Conservation (phyloP, 1,139 yeast species). For the Scheffersomyces parashehatae region DNA sequence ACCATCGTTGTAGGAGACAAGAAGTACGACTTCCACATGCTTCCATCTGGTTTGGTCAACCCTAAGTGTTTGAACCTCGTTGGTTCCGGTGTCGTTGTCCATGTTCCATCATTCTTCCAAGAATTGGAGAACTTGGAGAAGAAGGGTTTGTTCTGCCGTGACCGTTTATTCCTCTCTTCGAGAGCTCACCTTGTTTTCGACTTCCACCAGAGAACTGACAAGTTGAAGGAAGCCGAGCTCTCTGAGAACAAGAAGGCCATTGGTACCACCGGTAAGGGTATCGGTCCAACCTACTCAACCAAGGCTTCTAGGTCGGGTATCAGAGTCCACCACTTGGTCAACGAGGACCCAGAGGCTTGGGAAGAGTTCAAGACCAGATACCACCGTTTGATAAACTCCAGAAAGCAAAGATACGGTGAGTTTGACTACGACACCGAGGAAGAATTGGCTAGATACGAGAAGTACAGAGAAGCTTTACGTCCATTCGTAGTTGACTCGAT, state of each 20-base stretch:
- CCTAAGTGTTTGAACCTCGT: constrained; percentile 85
- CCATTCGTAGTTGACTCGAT: constrained; percentile 96
- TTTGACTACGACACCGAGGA: constrained; percentile 84
- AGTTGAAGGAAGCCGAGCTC: constrained; percentile 89
- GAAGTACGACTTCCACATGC: constrained; percentile 97
- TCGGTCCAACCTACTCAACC: constrained; percentile 97
- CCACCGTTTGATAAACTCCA: constrained; percentile 72
- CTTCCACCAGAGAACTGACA: constrained; percentile 96
- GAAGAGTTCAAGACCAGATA: constrained; percentile 81
- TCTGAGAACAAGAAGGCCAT: constrained; percentile 82
- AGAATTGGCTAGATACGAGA: constrained; percentile 76
- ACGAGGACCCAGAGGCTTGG: constrained; percentile 91
- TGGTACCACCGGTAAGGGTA: constrained; percentile 99
- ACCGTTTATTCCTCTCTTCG: constrained; percentile 82
- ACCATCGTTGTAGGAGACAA: constrained; percentile 88
- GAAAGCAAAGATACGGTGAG: constrained; percentile 88
- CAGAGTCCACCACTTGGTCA: constrained; percentile 92
- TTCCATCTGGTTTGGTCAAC: constrained; percentile 95
- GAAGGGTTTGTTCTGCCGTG: constrained; percentile 80
- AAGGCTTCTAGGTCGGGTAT: constrained; percentile 97
- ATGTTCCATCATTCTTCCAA: constrained; percentile 87
- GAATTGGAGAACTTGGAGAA: constrained; percentile 80
- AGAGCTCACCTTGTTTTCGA: constrained; percentile 97
- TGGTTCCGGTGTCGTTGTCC: constrained; percentile 97
- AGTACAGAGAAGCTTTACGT: constrained; percentile 68